Conservation (phyloP, 202 grass and related monocot genomes). For the Musa balbisiana region DNA sequence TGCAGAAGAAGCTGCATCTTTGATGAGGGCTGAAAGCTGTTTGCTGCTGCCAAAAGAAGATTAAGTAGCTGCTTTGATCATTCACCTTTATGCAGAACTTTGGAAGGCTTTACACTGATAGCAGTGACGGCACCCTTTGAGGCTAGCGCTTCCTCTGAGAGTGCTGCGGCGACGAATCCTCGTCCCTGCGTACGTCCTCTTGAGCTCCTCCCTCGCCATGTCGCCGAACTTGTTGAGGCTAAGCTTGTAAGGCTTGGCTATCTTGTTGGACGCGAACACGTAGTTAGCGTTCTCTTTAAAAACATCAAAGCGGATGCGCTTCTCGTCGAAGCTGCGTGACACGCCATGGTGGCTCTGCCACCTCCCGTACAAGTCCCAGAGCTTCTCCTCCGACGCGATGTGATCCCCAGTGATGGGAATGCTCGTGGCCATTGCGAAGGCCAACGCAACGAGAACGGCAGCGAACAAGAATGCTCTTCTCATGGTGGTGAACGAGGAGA, state of each 20-base stretch:
- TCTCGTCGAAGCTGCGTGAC: background rate
- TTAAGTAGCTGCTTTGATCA: no score
- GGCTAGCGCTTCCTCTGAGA: background rate
- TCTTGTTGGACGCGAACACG: conserved; percentile 10
- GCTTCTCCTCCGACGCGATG: background rate
- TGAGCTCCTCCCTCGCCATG: conserved; percentile 13
- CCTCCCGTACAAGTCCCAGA: conserved; percentile 5
- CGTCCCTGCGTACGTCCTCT: background rate
- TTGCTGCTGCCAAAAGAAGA: no score
- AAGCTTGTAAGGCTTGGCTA: conserved; percentile 5
- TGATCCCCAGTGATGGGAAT: conserved; percentile 6
- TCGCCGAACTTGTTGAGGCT: conserved; percentile 14
- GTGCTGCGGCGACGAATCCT: background rate
- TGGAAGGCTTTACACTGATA: no score
- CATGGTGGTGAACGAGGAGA: background rate
- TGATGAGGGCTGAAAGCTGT: no score
- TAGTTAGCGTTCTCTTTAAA: conserved; percentile 9
- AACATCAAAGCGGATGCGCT: background rate
- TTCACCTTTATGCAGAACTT: no score
- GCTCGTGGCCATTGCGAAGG: background rate
- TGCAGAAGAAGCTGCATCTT: no score
- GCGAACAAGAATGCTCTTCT: background rate
- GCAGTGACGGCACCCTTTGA: no score
- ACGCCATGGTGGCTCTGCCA: conserved; percentile 14
- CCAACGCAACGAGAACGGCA: background rate